Evolutionary conservation across 306 rosid genomes (phyloP), one percentile per base, ranked within the genome.

Genomic region (Fagus sylvatica): DNA sequence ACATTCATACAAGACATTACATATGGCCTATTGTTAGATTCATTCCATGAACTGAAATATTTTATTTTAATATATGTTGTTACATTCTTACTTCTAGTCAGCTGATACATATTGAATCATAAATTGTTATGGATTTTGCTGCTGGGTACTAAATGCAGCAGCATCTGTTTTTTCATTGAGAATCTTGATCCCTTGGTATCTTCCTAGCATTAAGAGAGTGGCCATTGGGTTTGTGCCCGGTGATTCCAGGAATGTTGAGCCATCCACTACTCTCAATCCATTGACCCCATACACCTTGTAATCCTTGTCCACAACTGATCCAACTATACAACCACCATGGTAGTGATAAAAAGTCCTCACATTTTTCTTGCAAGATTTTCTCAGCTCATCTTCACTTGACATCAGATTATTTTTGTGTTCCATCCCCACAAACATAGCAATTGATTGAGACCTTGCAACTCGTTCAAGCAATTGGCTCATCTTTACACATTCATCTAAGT

Each of bases 171-270:
- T 76, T 69, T 86, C 87, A 65, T 62, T 22, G 7, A 87, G 84
- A 79, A 93, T 89, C 79, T 85, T 81, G 41, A 89, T 76, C 80
- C 94, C 97, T 89, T 86, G 94, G 70, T 86, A 89, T 70, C 96
- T 91, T 62, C 96, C 96, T 10, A 90, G 87, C 97, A 93, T 90
- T 30, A 93, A 75, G 55, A 87, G 56, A 16, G 96, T 86, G 8
- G 92, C 92, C 92, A 89, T 87, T 66, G 96, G 96, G 69, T 93
- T 89, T 79, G 93, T 89, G 30, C 97, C 92, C 10, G 96, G 96
- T 70, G 97, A 84, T 46, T 86, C 92, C 2, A 81, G 69, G 53
- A 89, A 84, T 1, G 96, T 90, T 65, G 97, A 93, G 53, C 92
- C 96, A 77, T 90, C 97, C 59, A 90, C 80, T 22, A 89, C 83